These are phyloP conservation scores for Paxillus ammoniavirescens DNA, from an alignment of 768 basidiomycete species.

Conservation along the genomic window DNA sequence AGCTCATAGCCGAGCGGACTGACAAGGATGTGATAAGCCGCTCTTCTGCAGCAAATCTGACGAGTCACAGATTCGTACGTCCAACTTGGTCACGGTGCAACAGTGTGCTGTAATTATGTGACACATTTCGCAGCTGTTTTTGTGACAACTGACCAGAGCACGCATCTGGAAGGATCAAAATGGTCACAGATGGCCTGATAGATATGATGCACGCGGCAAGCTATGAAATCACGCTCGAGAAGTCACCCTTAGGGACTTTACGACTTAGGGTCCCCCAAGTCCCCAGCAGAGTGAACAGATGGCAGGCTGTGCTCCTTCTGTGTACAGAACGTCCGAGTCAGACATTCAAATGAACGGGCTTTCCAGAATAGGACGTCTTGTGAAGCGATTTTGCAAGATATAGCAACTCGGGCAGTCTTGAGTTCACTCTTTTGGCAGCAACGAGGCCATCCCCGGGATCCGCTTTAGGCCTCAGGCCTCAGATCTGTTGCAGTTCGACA, in stretches of 20 bases:
- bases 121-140: not conserved
- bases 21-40: too few relatives aligned
- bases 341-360: too few relatives aligned
- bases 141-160: not conserved
- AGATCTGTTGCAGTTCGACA: not conserved
- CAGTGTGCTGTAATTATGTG: not conserved
- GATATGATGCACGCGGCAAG: too few relatives aligned
- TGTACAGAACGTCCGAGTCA: too few relatives aligned
- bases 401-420: not conserved
- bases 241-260: too few relatives aligned
- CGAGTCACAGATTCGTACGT: not conserved
- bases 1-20: not conserved
- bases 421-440: not conserved
- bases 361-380: not conserved
- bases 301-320: too few relatives aligned
- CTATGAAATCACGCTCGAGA: too few relatives aligned
- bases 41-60: not conserved
- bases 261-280: too few relatives aligned
- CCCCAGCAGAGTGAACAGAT: too few relatives aligned
- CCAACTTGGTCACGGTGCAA: not conserved
- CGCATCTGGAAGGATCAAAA: not conserved
- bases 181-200: too few relatives aligned
- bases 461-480: not conserved
- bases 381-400: not conserved
- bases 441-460: not conserved